phyloP scores from a whole-genome alignment of 331 rosid species.

The Quercus tomentella region DNA sequence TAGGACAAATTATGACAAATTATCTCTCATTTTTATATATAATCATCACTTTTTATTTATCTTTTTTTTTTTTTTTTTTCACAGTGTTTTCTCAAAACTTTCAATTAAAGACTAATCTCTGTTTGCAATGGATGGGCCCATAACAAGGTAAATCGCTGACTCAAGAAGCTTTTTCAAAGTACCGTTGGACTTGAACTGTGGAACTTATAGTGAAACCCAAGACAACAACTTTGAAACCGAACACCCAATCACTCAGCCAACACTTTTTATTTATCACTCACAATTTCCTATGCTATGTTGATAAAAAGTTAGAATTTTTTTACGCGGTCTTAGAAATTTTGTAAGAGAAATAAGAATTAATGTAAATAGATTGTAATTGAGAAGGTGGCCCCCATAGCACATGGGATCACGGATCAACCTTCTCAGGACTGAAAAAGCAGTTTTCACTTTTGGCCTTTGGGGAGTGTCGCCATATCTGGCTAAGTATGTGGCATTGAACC shows the following conservation, averaged over 20 bases:
- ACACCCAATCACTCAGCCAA: accelerated
- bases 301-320: no score
- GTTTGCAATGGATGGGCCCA: accelerated
- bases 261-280: no score
- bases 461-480: background rate
- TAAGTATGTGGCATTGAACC: constrained; percentile 10
- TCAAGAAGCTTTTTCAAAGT: no score
- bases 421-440: background rate
- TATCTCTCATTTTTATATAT: no score
- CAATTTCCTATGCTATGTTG: accelerated
- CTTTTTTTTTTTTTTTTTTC: accelerated
- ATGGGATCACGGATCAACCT: constrained; percentile 24
- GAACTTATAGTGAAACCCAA: accelerated
- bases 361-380: background rate
- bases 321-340: no score
- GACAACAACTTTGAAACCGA: no score
- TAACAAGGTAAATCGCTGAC: no score
- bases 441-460: constrained; percentile 3
- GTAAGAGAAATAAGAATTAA: no score
- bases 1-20: accelerated
- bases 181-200: accelerated
- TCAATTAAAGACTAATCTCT: accelerated
- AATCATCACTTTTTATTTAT: no score
- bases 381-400: constrained; percentile 24
- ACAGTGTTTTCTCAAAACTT: no score